Conservation (phyloP, 352 stramenopile genomes). For the Globisporangium cederbergense region DNA sequence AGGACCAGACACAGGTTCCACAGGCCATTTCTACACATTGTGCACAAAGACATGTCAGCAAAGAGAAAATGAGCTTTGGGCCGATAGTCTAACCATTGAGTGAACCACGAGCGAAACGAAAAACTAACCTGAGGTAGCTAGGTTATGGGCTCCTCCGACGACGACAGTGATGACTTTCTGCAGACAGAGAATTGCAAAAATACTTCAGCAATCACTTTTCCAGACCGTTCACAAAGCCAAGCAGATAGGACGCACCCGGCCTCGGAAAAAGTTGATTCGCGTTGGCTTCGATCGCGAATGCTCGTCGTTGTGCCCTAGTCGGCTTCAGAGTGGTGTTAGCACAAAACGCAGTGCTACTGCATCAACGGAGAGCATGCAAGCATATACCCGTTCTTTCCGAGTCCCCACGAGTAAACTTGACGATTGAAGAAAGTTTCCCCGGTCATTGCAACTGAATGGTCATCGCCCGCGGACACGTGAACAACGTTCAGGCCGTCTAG, state of each 20-base stretch:
- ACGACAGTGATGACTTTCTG: slow-evolving; percentile 71
- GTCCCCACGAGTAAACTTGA: slow-evolving; percentile 81
- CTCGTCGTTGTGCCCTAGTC: slow-evolving; percentile 65
- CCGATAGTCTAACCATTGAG: background rate
- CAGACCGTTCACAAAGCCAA: background rate
- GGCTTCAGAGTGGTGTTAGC: slow-evolving; percentile 24
- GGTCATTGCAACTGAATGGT: slow-evolving; percentile 63
- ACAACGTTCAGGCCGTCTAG: slow-evolving; percentile 59
- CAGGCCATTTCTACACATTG: slow-evolving; percentile 39
- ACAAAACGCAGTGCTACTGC: too few species aligned
- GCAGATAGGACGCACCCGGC: slow-evolving; percentile 26
- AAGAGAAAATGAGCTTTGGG: background rate
- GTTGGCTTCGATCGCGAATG: slow-evolving; percentile 50
- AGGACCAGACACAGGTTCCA: slow-evolving; percentile 69
- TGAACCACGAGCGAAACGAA: too few species aligned
- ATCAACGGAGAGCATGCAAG: background rate
- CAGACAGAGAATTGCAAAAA: background rate
- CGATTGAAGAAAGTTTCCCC: slow-evolving; percentile 65
- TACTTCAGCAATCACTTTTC: background rate
- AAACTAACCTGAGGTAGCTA: slow-evolving; percentile 54
- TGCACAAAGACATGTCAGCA: background rate
- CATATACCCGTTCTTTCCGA: slow-evolving; percentile 57
- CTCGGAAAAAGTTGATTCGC: slow-evolving; percentile 67
- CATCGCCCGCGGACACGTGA: slow-evolving; percentile 55
- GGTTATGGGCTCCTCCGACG: slow-evolving; percentile 58